phyloP scores from a whole-genome alignment of 2,329 filamentous ascomycete species.

The Arthrinium phaeospermum region DNA sequence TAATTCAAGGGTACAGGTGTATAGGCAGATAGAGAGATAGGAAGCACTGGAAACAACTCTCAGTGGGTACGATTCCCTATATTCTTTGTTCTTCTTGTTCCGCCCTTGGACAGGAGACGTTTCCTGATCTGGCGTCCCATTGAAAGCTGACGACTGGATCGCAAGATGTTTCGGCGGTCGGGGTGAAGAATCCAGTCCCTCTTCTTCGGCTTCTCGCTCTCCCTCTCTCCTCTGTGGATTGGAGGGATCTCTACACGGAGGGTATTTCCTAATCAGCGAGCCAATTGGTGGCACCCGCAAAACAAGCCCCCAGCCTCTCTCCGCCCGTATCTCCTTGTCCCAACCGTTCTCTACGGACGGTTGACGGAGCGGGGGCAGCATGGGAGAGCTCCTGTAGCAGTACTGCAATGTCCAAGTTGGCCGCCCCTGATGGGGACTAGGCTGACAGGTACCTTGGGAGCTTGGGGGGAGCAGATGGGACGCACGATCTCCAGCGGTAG shows the following conservation, averaged over 20 bases:
- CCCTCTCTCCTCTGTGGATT: not conserved
- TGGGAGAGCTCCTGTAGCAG: not conserved
- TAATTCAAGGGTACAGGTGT: too few relatives aligned
- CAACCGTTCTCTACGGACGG: constrained; percentile 7
- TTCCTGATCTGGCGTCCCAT: constrained; percentile 2
- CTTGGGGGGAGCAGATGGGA: not conserved
- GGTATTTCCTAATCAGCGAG: not conserved
- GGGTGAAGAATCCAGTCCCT: not conserved
- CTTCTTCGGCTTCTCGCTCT: not conserved
- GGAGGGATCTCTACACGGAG: not conserved
- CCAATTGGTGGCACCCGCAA: not conserved
- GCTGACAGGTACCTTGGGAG: not conserved
- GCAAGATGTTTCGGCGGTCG: constrained; percentile 15
- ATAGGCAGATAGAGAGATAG: not conserved
- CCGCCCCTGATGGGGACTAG: constrained; percentile 8
- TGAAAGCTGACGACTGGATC: not conserved
- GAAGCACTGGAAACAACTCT: constrained; percentile 7
- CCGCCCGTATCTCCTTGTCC: not conserved
- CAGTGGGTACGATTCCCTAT: not conserved
- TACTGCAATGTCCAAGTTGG: constrained; percentile 11
- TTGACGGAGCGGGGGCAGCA: constrained; percentile 12
- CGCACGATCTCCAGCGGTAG: not conserved
- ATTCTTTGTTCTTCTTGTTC: not conserved
- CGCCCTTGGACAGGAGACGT: not conserved
- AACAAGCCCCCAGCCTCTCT: not conserved